Conservation (phyloP, 2,329 filamentous ascomycete genomes). For the Pestalotiopsis sp. region DNA sequence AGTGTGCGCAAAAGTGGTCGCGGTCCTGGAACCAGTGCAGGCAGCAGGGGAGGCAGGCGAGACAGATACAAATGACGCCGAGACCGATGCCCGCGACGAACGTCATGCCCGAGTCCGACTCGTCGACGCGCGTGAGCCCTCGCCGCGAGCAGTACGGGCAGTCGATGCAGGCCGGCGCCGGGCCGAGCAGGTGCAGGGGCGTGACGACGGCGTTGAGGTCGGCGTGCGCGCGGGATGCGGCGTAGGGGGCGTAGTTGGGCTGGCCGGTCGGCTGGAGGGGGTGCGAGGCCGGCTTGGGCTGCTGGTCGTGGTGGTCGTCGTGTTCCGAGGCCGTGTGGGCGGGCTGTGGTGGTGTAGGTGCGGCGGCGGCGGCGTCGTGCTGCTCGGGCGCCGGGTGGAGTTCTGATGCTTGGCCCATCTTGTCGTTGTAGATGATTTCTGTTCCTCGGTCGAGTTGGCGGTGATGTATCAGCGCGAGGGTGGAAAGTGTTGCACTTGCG, state of each 20-base stretch:
- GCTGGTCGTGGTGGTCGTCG: no score
- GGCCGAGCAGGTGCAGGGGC: slow-evolving; percentile 2
- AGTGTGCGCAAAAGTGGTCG: slow-evolving; percentile 17
- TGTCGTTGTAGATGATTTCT: no score
- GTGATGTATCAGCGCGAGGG: no score
- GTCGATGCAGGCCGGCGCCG: slow-evolving; percentile 16
- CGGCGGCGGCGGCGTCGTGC: no score
- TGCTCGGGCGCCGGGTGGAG: no score
- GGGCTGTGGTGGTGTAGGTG: no score
- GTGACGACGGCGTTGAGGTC: background rate
- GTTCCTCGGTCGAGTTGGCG: no score
- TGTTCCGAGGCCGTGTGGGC: no score
- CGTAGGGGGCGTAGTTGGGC: background rate
- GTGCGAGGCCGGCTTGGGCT: no score
- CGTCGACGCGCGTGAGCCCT: slow-evolving; percentile 15
- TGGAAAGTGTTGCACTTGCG: no score
- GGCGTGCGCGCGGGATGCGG: background rate
- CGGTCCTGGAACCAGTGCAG: slow-evolving; percentile 17
- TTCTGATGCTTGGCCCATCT: no score
- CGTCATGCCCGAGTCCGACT: slow-evolving; percentile 19
- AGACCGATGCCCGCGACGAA: slow-evolving; percentile 16
- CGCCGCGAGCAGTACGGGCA: slow-evolving; percentile 17
- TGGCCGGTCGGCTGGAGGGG: background rate
- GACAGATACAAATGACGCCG: slow-evolving; percentile 14
- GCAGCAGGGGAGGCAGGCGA: slow-evolving; percentile 16